Base-by-base conservation (phyloP, 2,329 filamentous ascomycete species). In the Colletotrichum sp. region DNA sequence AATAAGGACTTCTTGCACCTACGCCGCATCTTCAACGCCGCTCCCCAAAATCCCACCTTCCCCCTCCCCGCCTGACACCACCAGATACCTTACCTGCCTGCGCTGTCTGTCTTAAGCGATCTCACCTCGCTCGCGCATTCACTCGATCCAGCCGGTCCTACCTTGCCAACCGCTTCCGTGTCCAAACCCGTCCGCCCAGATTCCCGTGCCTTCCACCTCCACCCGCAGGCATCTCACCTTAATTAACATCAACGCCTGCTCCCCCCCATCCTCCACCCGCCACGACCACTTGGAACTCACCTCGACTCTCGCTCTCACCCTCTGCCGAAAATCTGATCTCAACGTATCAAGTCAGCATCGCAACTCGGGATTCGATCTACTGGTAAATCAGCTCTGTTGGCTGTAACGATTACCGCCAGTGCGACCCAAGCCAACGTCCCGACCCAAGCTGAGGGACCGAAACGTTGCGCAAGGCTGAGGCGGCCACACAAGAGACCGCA, bases 11-110 rank as follows among this genome's bases (percentile, higher is more conserved):
- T 52, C 44, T 52, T 74, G 59, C 34, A 24, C 44, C 64, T 68
- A 21, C 73, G 74, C 74, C 74, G 74, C 74, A 69, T 76, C 74
- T 76, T 76, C 70, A 69, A 76, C 74, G 74, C 74, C 73, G 68
- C 65, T 28, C 44, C 72, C 21, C 65, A 52, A 52, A 52, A 52
- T 76, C 73, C 69, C 70, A 74, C 74, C 39, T 52, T 28, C 70
- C 65, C 55, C 70, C 32, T 30, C 64, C 24, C 44, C 70, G 64
- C 49, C 74, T 52, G 70, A 65, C 71, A 76, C 59, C 70, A 76
- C 66, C 73, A 68, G 18, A 55, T 13, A 69, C 57, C 34, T 28
- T 73, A 39, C 36, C 44, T 36, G 32, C 44, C 28, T 55, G 5
- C 26, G n/a, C 55, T 44, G 28, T 34, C 34, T 30, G 6, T 60